Conservation (phyloP, 108 stramenopile genomes). For the Skeletonema grethae region DNA sequence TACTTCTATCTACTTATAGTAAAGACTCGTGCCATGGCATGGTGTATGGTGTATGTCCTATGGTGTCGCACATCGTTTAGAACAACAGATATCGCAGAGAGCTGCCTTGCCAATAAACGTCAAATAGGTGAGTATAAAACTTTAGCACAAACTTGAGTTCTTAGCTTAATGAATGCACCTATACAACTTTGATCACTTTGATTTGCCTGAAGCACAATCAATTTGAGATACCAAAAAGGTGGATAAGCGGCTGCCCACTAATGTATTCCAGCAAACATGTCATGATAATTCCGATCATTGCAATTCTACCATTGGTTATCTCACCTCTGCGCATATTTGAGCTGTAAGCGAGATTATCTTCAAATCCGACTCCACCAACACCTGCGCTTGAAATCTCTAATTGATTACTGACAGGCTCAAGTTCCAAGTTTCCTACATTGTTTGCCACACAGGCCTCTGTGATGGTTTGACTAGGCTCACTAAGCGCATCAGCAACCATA, state of each 20-base stretch:
- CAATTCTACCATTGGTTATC: conserved; percentile 60
- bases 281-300: conserved; percentile 59
- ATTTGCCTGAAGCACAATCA: neutral
- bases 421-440: conserved; percentile 73
- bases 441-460: conserved; percentile 90
- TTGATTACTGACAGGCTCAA: conserved; percentile 60
- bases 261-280: conserved; percentile 53
- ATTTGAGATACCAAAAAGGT: conserved; percentile 14
- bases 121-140: no score
- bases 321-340: conserved; percentile 46
- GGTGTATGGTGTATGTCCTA: no score
- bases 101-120: no score
- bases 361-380: conserved; percentile 77
- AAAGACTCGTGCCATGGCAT: no score
- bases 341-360: conserved; percentile 44
- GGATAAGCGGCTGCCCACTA: conserved; percentile 41
- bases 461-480: conserved; percentile 74
- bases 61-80: no score
- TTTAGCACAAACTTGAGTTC: neutral
- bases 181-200: neutral
- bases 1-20: no score
- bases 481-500: conserved; percentile 88
- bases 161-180: neutral
- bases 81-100: no score
- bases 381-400: conserved; percentile 64